These are phyloP conservation scores for Paxillus ammoniavirescens DNA, from an alignment of 768 basidiomycete species.

Conservation along the genomic window DNA sequence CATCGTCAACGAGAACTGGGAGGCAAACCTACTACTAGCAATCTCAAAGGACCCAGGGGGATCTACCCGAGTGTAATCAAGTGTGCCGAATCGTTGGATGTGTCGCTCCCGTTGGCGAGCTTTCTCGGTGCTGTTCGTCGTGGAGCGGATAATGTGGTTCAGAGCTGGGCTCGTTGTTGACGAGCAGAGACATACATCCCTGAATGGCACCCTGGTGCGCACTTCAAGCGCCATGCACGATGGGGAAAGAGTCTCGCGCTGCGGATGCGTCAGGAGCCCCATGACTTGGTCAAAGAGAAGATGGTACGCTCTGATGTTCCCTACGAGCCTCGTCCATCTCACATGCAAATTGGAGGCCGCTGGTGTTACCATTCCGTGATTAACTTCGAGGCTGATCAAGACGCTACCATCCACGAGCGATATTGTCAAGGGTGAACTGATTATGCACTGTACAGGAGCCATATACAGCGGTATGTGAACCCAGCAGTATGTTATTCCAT, in stretches of 20 bases:
- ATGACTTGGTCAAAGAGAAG: not conserved
- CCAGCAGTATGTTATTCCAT: not conserved
- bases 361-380: conserved; percentile 34
- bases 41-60: too few species aligned
- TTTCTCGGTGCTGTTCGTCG: too few species aligned
- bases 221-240: conserved; percentile 27
- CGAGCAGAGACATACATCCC: conserved; percentile 18
- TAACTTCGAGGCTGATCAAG: conserved; percentile 26
- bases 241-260: conserved; percentile 31
- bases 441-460: conserved; percentile 1
- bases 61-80: too few species aligned
- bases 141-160: too few species aligned
- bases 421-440: not conserved
- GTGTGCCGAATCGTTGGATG: too few species aligned
- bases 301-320: not conserved
- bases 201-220: conserved; percentile 29
- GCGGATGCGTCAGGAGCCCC: conserved; percentile 5
- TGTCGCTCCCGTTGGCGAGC: too few species aligned
- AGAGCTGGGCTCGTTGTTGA: not conserved
- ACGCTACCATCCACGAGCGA: not conserved
- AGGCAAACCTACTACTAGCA: too few species aligned
- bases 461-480: not conserved
- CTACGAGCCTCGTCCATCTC: not conserved
- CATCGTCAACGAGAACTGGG: too few species aligned
- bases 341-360: conserved; percentile 22